Evolutionary conservation across 2,329 filamentous ascomycete species (phyloP).

Genomic region (Fusarium sp.): DNA sequence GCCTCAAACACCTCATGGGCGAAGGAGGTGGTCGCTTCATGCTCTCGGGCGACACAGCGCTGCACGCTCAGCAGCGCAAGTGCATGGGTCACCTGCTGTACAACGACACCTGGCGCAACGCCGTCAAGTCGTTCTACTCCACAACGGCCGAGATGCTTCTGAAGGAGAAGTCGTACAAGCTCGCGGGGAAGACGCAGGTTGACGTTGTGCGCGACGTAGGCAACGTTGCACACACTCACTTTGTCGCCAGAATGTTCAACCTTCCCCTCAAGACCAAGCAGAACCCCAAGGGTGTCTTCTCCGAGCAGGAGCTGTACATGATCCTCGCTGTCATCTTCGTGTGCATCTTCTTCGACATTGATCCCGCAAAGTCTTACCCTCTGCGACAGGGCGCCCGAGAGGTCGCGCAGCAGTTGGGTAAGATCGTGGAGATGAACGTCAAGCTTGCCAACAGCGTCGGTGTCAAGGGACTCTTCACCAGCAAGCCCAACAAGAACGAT

Average conservation of each 20-base stretch:
- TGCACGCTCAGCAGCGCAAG: slow-evolving; percentile 63
- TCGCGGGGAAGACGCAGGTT: slow-evolving; percentile 68
- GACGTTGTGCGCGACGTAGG: slow-evolving; percentile 78
- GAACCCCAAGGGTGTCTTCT: slow-evolving; percentile 69
- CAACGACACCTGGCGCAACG: slow-evolving; percentile 69
- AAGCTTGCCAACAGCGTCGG: slow-evolving; percentile 63
- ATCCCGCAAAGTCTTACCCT: slow-evolving; percentile 75
- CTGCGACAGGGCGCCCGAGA: slow-evolving; percentile 69
- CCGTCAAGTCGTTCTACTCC: slow-evolving; percentile 76
- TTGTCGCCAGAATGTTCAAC: slow-evolving; percentile 71
- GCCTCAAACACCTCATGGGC: slow-evolving; percentile 72
- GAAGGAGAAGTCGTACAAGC: slow-evolving; percentile 71
- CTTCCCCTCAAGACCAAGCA: slow-evolving; percentile 74
- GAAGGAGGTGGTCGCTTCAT: slow-evolving; percentile 65
- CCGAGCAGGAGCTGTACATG: slow-evolving; percentile 68
- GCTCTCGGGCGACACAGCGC: slow-evolving; percentile 63
- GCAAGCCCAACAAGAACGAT: slow-evolving; percentile 60
- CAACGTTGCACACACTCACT: slow-evolving; percentile 74
- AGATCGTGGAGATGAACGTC: slow-evolving; percentile 72
- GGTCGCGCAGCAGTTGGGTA: slow-evolving; percentile 69
- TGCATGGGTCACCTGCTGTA: slow-evolving; percentile 70
- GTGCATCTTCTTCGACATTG: slow-evolving; percentile 73
- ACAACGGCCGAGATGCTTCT: slow-evolving; percentile 72
- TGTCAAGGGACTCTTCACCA: slow-evolving; percentile 62
- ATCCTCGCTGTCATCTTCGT: slow-evolving; percentile 74